Evolutionary conservation across 257 asterid genomes (phyloP).

Genomic region (Prunella vulgaris): DNA sequence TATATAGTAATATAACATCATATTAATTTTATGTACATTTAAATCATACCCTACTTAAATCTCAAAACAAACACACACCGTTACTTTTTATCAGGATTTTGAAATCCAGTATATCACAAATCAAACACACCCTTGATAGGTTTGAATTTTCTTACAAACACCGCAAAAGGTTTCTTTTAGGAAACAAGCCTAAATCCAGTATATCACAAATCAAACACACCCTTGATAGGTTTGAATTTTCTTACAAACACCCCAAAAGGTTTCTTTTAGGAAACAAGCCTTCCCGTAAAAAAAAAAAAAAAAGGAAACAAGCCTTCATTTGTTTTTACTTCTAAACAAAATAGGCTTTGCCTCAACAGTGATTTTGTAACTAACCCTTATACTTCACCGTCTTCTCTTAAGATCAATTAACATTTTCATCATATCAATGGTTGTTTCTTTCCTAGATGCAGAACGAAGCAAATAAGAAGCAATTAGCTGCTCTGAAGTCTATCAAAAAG

Average conservation of each 20-base stretch:
- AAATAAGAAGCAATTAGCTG: conserved; percentile 53
- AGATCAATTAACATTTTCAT: neutral
- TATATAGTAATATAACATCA: too few relatives aligned
- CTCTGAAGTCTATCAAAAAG: conserved; percentile 46
- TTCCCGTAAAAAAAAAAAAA: too few relatives aligned
- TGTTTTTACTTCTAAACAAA: neutral
- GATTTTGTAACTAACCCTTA: neutral
- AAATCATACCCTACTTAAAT: too few relatives aligned
- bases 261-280: neutral
- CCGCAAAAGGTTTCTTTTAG: neutral
- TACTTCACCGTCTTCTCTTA: neutral
- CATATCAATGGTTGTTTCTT: neutral
- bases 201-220: too few relatives aligned
- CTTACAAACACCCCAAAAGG: neutral
- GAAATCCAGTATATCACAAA: too few relatives aligned
- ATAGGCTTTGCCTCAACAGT: neutral
- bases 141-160: neutral
- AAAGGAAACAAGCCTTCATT: neutral
- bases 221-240: neutral
- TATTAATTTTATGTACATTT: too few relatives aligned
- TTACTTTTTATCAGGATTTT: too few relatives aligned
- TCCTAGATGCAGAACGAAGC: conserved; percentile 50
- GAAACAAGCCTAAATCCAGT: neutral
- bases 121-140: neutral
- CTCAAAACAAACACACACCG: too few relatives aligned